Percentiles rank a stretch among this genome's conserved stretches.
phyloP scores from a whole-genome alignment of 331 rosid species.

The Rosa hybrid region DNA sequence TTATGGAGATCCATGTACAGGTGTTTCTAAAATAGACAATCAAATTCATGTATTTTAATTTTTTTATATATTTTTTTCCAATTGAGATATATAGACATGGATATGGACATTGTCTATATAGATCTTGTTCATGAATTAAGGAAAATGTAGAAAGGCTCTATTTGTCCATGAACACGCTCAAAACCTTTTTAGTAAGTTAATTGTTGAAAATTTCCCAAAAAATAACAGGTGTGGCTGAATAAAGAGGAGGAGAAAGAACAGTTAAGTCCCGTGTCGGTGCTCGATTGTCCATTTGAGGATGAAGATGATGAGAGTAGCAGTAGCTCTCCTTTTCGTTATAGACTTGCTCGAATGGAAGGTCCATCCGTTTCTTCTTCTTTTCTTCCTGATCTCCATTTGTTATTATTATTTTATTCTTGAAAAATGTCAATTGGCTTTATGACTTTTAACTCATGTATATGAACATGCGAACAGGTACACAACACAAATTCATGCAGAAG shows the following conservation, averaged over 20 bases:
- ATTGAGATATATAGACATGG: too few species aligned
- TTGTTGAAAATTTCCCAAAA: background rate
- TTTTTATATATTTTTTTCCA: too few species aligned
- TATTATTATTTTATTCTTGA: background rate
- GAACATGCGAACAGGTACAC: constrained; percentile 34
- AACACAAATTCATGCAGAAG: constrained; percentile 42
- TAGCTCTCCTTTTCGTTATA: constrained; percentile 33
- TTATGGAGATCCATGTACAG: too few species aligned
- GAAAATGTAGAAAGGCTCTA: too few species aligned
- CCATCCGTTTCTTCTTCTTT: background rate
- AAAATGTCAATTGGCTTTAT: background rate
- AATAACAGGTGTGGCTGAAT: constrained; percentile 56
- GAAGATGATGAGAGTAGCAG: constrained; percentile 51
- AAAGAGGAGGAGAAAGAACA: constrained; percentile 66
- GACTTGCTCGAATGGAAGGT: constrained; percentile 44
- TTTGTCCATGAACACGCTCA: background rate
- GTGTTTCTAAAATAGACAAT: too few species aligned
- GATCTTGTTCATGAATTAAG: too few species aligned
- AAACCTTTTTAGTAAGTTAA: background rate
- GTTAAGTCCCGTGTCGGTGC: constrained; percentile 77
- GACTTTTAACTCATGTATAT: background rate
- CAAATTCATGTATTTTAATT: too few species aligned
- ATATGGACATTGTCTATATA: too few species aligned
- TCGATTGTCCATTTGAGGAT: constrained; percentile 72
- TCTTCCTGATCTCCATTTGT: background rate